These are phyloP conservation scores for Sclerotinia trifoliorum DNA, from an alignment of 2,329 filamentous ascomycete genomes.

Conservation along the genomic window DNA sequence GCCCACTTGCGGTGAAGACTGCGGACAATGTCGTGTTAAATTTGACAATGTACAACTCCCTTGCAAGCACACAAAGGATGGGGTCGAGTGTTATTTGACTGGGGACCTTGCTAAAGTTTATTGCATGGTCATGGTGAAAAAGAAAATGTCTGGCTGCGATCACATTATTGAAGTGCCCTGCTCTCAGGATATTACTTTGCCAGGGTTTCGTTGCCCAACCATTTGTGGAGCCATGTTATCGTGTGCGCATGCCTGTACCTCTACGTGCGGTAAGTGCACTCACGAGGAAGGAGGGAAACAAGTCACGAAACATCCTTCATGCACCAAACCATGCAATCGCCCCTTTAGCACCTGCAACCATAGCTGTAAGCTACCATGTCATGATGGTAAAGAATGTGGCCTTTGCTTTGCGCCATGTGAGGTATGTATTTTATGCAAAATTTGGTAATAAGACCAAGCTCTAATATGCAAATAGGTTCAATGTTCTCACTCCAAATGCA, in stretches of 20 bases:
- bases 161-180: conserved; percentile 55
- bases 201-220: conserved; percentile 48
- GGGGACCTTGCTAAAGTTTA: conserved; percentile 47
- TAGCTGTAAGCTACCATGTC: conserved; percentile 52
- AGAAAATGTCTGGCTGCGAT: conserved; percentile 52
- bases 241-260: conserved; percentile 60
- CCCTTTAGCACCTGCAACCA: conserved; percentile 56
- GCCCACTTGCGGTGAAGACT: conserved; percentile 46
- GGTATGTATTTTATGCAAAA: conserved; percentile 36
- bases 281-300: conserved; percentile 38
- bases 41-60: conserved; percentile 41
- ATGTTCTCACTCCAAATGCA: conserved; percentile 58
- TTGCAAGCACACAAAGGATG: conserved; percentile 43
- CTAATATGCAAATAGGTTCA: conserved; percentile 48
- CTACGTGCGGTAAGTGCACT: conserved; percentile 51
- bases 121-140: conserved; percentile 50
- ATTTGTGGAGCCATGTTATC: conserved; percentile 47
- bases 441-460: background rate
- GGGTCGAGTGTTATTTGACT: conserved; percentile 43
- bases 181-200: conserved; percentile 43
- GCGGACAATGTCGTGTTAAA: conserved; percentile 42
- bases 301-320: conserved; percentile 47
- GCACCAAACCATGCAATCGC: conserved; percentile 50
- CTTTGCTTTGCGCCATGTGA: conserved; percentile 53
- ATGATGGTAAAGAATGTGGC: conserved; percentile 48